phyloP scores from a whole-genome alignment of 257 asterid species.

The Penstemon barbatus region DNA sequence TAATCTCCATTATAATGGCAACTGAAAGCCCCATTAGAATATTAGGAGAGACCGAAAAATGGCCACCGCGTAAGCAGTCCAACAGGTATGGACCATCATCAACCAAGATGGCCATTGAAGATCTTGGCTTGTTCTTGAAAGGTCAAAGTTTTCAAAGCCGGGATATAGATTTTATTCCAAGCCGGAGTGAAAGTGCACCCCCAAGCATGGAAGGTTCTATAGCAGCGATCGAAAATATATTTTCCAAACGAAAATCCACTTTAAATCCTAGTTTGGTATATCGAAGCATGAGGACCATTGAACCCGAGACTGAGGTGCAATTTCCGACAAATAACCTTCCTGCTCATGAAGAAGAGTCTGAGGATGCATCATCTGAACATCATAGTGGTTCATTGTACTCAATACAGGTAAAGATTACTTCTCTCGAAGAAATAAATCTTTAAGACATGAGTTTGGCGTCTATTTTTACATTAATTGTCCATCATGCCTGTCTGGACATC shows the following conservation, averaged over 20 bases:
- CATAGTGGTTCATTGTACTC: slow-evolving; percentile 25
- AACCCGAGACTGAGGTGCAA: slow-evolving; percentile 1
- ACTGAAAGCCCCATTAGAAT: slow-evolving; percentile 48
- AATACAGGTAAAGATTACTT: slow-evolving; percentile 30
- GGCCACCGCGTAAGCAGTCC: slow-evolving; percentile 35
- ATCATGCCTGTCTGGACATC: background rate
- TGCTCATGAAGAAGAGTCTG: slow-evolving; percentile 45
- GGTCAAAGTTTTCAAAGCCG: slow-evolving; percentile 37
- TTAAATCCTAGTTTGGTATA: slow-evolving; percentile 7
- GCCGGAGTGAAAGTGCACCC: slow-evolving; percentile 58
- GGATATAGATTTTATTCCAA: slow-evolving; percentile 39
- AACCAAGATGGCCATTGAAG: slow-evolving; percentile 35
- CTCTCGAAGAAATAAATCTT: background rate
- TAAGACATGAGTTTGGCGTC: background rate
- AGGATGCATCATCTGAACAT: slow-evolving; percentile 40
- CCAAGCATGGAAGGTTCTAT: slow-evolving; percentile 60
- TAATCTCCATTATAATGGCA: slow-evolving; percentile 34
- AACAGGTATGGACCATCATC: slow-evolving; percentile 37
- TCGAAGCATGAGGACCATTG: slow-evolving; percentile 1
- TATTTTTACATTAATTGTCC: background rate
- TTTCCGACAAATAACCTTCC: slow-evolving; percentile 34
- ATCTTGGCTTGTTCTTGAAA: slow-evolving; percentile 38
- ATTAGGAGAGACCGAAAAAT: slow-evolving; percentile 35
- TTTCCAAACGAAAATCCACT: slow-evolving; percentile 28
- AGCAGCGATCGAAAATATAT: slow-evolving; percentile 38